Percentiles rank a stretch among this genome's conserved stretches.
phyloP scores from a whole-genome alignment of 257 asterid species.

The Gentiana straminea region DNA sequence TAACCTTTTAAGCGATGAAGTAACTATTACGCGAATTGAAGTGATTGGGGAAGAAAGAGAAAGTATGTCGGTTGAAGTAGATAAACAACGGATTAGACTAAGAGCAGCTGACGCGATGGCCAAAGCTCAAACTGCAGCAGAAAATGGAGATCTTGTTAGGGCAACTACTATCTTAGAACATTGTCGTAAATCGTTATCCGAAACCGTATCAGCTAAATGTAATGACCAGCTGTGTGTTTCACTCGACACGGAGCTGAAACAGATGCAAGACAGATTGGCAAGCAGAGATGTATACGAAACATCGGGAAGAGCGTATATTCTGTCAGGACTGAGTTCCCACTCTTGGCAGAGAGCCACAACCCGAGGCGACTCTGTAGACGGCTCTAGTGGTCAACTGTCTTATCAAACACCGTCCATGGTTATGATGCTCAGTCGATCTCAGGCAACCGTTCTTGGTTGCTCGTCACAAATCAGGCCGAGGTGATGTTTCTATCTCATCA shows the following conservation, averaged over 20 bases:
- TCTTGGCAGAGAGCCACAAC: conserved; percentile 99
- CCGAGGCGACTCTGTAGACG: conserved; percentile 77
- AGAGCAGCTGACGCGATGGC: conserved; percentile 89
- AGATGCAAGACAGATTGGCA: conserved; percentile 92
- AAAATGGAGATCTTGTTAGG: conserved; percentile 53
- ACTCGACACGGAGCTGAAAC: conserved; percentile 88
- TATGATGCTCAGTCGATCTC: conserved; percentile 91
- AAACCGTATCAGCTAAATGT: conserved; percentile 53
- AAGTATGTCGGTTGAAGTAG: conserved; percentile 64
- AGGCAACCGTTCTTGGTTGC: conserved; percentile 47
- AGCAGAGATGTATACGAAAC: conserved; percentile 83
- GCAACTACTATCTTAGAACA: conserved; percentile 67
- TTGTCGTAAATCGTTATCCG: conserved; percentile 41
- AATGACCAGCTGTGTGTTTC: conserved; percentile 56
- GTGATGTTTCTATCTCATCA: conserved; percentile 4
- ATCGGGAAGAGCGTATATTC: conserved; percentile 84
- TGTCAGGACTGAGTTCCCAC: conserved; percentile 93
- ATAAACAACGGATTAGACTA: conserved; percentile 73
- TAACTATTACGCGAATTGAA: conserved; percentile 47
- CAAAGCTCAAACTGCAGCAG: conserved; percentile 63
- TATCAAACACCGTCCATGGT: conserved; percentile 93
- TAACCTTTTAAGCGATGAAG: conserved; percentile 36
- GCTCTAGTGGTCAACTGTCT: conserved; percentile 52
- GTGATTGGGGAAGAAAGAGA: conserved; percentile 25
- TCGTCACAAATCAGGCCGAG: conserved; percentile 34